Conservation (phyloP, 805 yeast genomes). For the Ogataea trehaloabstinens region DNA sequence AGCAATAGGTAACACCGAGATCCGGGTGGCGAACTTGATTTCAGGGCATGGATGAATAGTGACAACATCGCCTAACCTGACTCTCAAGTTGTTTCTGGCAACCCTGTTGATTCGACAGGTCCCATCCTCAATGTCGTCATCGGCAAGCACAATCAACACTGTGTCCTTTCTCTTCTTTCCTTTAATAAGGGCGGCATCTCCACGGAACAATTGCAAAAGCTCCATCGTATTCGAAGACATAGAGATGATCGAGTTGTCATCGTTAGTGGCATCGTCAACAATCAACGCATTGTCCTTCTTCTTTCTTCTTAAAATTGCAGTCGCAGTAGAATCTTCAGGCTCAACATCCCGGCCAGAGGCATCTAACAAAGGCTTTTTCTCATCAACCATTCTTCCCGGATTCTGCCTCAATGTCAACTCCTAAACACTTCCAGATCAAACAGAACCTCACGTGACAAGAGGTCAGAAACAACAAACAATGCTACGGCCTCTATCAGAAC, state of each 20-base stretch:
- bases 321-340: constrained; percentile 64
- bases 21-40: constrained; percentile 93
- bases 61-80: constrained; percentile 89
- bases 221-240: constrained; percentile 96
- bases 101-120: constrained; percentile 92
- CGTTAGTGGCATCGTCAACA: constrained; percentile 96
- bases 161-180: constrained; percentile 99
- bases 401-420: constrained; percentile 2
- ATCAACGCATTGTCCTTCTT: constrained; percentile 93
- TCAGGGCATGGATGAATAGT: constrained; percentile 96
- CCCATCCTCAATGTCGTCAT: constrained; percentile 96
- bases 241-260: constrained; percentile 94
- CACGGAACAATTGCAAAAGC: constrained; percentile 88
- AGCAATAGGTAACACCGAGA: constrained; percentile 93
- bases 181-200: constrained; percentile 95
- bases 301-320: constrained; percentile 95
- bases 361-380: constrained; percentile 37
- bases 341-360: constrained; percentile 35
- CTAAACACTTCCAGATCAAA: neutral
- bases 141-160: constrained; percentile 90
- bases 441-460: neutral
- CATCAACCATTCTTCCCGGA: constrained; percentile 24
- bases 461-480: too few relatives aligned
- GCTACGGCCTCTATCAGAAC: neutral
- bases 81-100: constrained; percentile 91